phyloP scores from a whole-genome alignment of 2,329 filamentous ascomycete species.

The Ambrosiella xylebori region DNA sequence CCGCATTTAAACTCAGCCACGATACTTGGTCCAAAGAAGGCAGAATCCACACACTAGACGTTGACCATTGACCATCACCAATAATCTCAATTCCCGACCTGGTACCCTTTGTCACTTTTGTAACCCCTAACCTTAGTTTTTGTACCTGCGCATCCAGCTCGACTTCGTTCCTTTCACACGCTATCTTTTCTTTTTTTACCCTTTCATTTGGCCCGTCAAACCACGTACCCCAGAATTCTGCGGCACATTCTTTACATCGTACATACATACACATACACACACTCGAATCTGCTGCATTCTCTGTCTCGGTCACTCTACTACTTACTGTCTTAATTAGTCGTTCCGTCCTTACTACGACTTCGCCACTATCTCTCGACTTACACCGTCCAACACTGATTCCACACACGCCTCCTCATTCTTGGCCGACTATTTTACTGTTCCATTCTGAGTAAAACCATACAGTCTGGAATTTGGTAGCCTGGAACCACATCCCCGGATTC shows the following conservation, averaged over 20 bases:
- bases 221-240: too few species aligned
- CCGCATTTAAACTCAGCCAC: slow-evolving; percentile 4
- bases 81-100: not conserved
- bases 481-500: slow-evolving; percentile 1
- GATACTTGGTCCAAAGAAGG: slow-evolving; percentile 2
- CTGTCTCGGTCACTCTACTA: not conserved
- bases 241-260: too few species aligned
- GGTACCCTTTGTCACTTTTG: not conserved
- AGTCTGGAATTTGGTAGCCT: slow-evolving; percentile 7
- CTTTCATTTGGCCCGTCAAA: too few species aligned
- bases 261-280: not conserved
- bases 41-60: not conserved
- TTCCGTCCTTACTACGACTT: not conserved
- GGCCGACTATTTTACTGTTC: not conserved
- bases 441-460: not conserved
- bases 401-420: not conserved
- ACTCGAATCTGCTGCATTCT: not conserved
- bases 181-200: too few species aligned
- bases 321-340: not conserved
- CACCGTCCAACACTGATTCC: not conserved
- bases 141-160: not conserved
- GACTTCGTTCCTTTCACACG: not conserved
- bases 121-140: not conserved
- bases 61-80: not conserved
- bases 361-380: not conserved